Conservation (phyloP, 169 alveolate species). For the Besnoitia besnoiti region DNA sequence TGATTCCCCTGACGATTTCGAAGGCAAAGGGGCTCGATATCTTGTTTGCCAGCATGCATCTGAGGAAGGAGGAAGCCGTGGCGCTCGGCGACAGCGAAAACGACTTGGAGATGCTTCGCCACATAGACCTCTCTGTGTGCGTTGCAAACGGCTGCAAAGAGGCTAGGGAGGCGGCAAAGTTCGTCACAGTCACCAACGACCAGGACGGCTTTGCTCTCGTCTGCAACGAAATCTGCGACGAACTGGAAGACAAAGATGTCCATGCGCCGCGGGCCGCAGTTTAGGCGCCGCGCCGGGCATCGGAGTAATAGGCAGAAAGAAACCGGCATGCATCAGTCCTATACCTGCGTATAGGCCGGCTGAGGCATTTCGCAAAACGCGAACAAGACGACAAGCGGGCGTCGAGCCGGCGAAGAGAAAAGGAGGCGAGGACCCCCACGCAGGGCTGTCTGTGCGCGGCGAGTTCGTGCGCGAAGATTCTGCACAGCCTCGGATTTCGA, state of each 20-base stretch:
- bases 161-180: constrained; percentile 76
- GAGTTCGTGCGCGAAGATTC: too few species aligned
- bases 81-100: constrained; percentile 85
- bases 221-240: not conserved
- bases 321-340: too few species aligned
- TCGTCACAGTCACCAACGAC: constrained; percentile 49
- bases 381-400: too few species aligned
- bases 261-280: not conserved
- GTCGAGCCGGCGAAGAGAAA: too few species aligned
- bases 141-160: constrained; percentile 76
- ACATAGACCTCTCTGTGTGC: constrained; percentile 75
- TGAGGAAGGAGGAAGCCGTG: constrained; percentile 72
- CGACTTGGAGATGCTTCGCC: constrained; percentile 78
- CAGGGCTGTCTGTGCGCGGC: too few species aligned
- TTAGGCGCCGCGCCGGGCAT: too few species aligned
- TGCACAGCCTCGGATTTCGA: too few species aligned
- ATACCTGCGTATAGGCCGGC: too few species aligned
- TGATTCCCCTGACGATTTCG: constrained; percentile 71
- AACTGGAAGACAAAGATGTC: not conserved
- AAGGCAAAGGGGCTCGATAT: constrained; percentile 80
- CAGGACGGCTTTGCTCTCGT: constrained; percentile 47
- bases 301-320: too few species aligned
- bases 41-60: constrained; percentile 69
- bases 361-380: too few species aligned
- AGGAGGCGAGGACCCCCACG: too few species aligned